Evolutionary conservation across 169 alveolate genomes (phyloP).

Genomic region (Plasmodium vinckei): DNA sequence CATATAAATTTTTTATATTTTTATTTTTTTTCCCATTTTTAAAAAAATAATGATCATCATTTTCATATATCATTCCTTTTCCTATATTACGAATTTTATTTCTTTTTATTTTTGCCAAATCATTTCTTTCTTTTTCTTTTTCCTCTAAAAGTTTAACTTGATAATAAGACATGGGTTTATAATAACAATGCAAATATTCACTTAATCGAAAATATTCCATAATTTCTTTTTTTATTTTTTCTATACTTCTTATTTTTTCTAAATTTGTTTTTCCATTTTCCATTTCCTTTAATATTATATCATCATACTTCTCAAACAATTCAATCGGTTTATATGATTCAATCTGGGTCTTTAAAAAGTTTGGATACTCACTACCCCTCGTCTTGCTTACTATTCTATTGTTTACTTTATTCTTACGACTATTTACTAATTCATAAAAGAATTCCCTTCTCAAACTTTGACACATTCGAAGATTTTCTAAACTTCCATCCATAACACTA

Average conservation of each 20-base stretch:
- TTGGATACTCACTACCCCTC: neutral
- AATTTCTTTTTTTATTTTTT: conserved; percentile 30
- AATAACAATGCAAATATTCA: conserved; percentile 67
- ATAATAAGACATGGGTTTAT: conserved; percentile 66
- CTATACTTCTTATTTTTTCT: conserved; percentile 26
- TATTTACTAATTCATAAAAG: too few relatives aligned
- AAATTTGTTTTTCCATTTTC: neutral
- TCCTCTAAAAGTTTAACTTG: conserved; percentile 57
- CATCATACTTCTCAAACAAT: conserved; percentile 49
- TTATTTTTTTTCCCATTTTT: neutral
- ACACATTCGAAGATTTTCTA: conserved; percentile 1
- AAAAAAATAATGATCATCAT: neutral
- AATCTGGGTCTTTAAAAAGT: neutral
- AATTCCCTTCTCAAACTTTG: conserved; percentile 4
- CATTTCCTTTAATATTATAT: conserved; percentile 31
- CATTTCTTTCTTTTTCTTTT: conserved; percentile 11
- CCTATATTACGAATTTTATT: neutral
- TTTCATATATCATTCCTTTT: neutral
- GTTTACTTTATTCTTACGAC: neutral
- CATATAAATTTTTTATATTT: conserved; percentile 8
- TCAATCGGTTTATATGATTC: conserved; percentile 34
- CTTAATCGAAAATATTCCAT: conserved; percentile 47
- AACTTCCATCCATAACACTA: neutral
- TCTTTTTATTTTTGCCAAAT: neutral
- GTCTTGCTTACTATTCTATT: too few relatives aligned